Evolutionary conservation across 148 eudicot species (phyloP).

Genomic region (Vaccinium vitisidaea): DNA sequence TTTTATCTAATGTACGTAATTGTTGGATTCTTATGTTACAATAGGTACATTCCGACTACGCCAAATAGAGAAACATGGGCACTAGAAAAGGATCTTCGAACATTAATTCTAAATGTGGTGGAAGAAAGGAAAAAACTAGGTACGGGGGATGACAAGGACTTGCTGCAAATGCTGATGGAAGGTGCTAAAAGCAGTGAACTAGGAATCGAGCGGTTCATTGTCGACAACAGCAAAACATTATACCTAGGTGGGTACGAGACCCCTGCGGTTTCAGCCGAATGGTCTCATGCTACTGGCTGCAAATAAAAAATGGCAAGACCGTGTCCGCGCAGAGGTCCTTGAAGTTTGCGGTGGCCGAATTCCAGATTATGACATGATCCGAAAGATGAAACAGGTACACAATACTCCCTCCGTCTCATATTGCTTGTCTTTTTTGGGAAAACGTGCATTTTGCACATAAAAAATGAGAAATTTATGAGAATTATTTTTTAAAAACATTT

Average conservation of each 20-base stretch:
- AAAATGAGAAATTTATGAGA: too few species aligned
- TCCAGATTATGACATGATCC: not conserved
- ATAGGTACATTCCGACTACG: not conserved
- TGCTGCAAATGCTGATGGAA: constrained; percentile 13
- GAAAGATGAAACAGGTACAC: not conserved
- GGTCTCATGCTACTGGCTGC: constrained; percentile 15
- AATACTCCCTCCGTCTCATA: too few species aligned
- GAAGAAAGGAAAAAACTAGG: not conserved
- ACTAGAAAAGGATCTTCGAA: not conserved
- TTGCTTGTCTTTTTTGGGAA: too few species aligned
- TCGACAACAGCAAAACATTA: constrained; percentile 15
- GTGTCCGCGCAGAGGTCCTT: constrained; percentile 3
- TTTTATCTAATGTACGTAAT: too few species aligned
- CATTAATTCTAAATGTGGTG: constrained; percentile 4
- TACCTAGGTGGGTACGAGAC: constrained; percentile 17
- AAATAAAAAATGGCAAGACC: constrained; percentile 5
- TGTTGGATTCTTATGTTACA: not conserved
- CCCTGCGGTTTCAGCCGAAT: not conserved
- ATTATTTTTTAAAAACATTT: too few species aligned
- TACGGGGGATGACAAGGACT: constrained; percentile 9
- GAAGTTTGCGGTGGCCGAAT: not conserved
- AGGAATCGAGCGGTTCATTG: constrained; percentile 14
- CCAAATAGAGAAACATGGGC: constrained; percentile 3
- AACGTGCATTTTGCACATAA: too few species aligned
- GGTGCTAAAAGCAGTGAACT: constrained; percentile 5